Evolutionary conservation across 768 basidiomycete species (phyloP), one percentile per base, ranked within the genome.

Genomic region (Mycena pura): DNA sequence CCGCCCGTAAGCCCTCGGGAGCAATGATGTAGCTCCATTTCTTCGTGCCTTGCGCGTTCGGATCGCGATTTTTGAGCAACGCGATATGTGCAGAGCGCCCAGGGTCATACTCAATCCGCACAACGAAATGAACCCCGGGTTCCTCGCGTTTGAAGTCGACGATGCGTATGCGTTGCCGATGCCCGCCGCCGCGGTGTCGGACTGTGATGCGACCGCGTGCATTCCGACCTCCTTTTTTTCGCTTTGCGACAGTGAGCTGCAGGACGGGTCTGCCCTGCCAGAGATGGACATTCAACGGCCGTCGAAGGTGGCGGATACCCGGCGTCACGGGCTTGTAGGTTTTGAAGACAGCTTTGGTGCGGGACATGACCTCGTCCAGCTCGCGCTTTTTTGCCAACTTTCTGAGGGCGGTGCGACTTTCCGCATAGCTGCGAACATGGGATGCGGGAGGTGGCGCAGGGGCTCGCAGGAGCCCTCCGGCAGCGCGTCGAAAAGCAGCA

Each of bases 101-200:
- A 0, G 97, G 97, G 79, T 99, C 97, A 70, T 96, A 99, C 77
- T 99, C 97, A 66, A 99, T 93, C 45, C 97, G 85, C 4, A 96
- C 84, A 43, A 99, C 95, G 66, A 96, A 92, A 69, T 93, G 92
- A 32, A 89, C 77, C 9, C 96, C 96, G 1, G 86, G 80, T 60
- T 89, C 87, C n/a, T 78, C 76, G 53, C 97, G 85, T 73, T 80
- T 77, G 70, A 96, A 99, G 75, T 99, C 97, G 53, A 99, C 77
- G 36, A 87, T 81, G 28, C 97, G 88, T 61, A 96, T 87, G 31
- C 97, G 87, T 59, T 89, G 87, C 61, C 84, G 86, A 78, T 96
- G 95, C 0, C 97, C 97, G 6, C 97, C 97, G 13, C 97, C 97
- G 17, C 91, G 86, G 58, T 86, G 89, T 21, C 96, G 88, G 10